phyloP scores from a whole-genome alignment of 2,329 filamentous ascomycete species.

The Pseudogymnoascus sp. region DNA sequence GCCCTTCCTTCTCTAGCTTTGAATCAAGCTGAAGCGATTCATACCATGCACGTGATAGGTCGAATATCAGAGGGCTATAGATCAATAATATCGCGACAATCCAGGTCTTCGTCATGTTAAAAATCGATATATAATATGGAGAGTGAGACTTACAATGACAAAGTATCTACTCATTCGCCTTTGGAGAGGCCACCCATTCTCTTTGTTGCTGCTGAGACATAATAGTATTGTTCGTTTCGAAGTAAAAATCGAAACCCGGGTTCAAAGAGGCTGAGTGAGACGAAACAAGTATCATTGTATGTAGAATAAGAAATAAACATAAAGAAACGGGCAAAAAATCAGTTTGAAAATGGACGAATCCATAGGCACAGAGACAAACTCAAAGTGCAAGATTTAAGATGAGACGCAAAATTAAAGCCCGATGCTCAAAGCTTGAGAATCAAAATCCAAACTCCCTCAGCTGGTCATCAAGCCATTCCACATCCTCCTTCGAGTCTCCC shows the following conservation, averaged over 20 bases:
- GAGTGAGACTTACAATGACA: not conserved
- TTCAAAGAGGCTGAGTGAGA: not conserved
- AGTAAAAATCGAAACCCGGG: not conserved
- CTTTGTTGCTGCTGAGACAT: not conserved
- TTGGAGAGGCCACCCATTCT: not conserved
- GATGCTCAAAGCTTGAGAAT: not conserved
- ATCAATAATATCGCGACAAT: not conserved
- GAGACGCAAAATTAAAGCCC: not conserved
- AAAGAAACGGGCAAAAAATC: not conserved
- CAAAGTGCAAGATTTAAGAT: not conserved
- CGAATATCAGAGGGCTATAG: not conserved
- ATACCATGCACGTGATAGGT: not conserved
- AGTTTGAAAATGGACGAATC: not conserved
- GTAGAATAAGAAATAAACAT: not conserved
- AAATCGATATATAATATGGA: not conserved
- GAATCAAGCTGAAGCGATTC: not conserved
- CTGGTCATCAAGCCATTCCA: slow-evolving; percentile 61
- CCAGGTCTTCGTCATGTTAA: not conserved
- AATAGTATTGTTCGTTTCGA: not conserved
- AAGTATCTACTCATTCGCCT: not conserved
- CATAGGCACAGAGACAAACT: not conserved
- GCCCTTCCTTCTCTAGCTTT: not conserved
- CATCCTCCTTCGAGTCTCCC: slow-evolving; percentile 61
- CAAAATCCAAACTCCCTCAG: slow-evolving; percentile 37
- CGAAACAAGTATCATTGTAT: not conserved